A percentile compares a stretch with the other conserved stretches of the same genome.
phyloP scores from a whole-genome alignment of 2,329 filamentous ascomycete species.

The Phialophora expanda region DNA sequence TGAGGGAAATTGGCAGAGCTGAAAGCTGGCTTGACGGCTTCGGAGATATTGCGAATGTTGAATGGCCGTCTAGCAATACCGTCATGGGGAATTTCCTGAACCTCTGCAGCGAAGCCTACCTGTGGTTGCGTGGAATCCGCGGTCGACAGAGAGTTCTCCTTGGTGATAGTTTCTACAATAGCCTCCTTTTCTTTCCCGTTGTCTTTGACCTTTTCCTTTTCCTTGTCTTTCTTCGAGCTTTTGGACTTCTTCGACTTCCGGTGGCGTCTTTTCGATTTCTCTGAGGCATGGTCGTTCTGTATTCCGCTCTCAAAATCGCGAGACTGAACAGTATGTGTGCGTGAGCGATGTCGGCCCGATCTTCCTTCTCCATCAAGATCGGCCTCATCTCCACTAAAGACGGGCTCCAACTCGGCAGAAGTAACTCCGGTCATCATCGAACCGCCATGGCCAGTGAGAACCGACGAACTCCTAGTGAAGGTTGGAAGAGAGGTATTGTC shows the following conservation, averaged over 20 bases:
- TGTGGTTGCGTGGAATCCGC: slow-evolving; percentile 44
- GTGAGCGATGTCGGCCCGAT: slow-evolving; percentile 34
- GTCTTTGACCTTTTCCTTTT: slow-evolving; percentile 39
- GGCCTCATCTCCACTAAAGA: slow-evolving; percentile 60
- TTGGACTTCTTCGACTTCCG: slow-evolving; percentile 41
- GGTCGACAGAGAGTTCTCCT: slow-evolving; percentile 15
- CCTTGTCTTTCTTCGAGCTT: slow-evolving; percentile 34
- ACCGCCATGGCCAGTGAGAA: slow-evolving; percentile 43
- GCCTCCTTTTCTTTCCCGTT: slow-evolving; percentile 46
- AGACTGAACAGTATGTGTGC: slow-evolving; percentile 41
- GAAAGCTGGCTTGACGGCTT: slow-evolving; percentile 56
- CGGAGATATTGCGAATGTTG: slow-evolving; percentile 64
- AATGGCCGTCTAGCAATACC: slow-evolving; percentile 55
- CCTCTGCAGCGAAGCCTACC: slow-evolving; percentile 62
- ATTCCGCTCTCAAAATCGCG: slow-evolving; percentile 55
- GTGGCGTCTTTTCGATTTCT: slow-evolving; percentile 43
- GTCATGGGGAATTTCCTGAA: slow-evolving; percentile 42
- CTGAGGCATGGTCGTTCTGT: slow-evolving; percentile 34
- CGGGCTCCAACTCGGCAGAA: slow-evolving; percentile 33
- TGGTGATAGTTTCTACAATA: slow-evolving; percentile 16
- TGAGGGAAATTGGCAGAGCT: slow-evolving; percentile 38
- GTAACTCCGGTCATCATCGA: slow-evolving; percentile 25
- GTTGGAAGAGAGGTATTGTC: slow-evolving; percentile 59
- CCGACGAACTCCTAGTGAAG: slow-evolving; percentile 48
- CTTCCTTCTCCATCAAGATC: slow-evolving; percentile 55